phyloP scores from a whole-genome alignment of 305 asterid genomes.

The Withania somnifera region DNA sequence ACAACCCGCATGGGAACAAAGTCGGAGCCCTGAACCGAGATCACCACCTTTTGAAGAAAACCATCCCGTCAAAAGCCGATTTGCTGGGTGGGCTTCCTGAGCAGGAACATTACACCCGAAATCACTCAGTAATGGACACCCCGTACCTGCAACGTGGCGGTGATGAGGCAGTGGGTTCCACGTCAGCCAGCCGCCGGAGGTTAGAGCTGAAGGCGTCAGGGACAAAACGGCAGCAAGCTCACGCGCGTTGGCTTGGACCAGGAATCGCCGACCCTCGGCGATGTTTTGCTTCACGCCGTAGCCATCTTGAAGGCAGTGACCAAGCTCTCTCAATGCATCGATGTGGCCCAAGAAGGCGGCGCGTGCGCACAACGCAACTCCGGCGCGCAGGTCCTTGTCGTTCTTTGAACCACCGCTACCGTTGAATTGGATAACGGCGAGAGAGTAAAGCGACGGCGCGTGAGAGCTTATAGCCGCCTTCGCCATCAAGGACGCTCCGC shows the following conservation, averaged over 20 bases:
- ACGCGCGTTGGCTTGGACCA: constrained; percentile 81
- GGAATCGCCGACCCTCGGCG: constrained; percentile 64
- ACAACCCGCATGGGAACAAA: constrained; percentile 81
- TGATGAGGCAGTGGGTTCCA: constrained; percentile 34
- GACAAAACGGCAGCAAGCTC: constrained; percentile 57
- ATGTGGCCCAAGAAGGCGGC: constrained; percentile 74
- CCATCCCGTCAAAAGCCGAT: constrained; percentile 66
- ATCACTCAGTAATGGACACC: constrained; percentile 69
- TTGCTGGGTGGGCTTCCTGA: constrained; percentile 68
- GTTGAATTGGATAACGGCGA: constrained; percentile 75
- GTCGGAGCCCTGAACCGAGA: constrained; percentile 52
- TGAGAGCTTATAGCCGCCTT: constrained; percentile 79
- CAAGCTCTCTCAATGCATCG: constrained; percentile 87
- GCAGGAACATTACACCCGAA: constrained; percentile 83
- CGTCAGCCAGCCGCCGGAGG: constrained; percentile 45
- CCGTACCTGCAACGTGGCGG: constrained; percentile 32
- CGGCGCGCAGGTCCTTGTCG: constrained; percentile 74
- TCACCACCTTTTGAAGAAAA: constrained; percentile 20
- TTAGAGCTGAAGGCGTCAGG: constrained; percentile 30
- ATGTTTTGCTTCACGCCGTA: constrained; percentile 72
- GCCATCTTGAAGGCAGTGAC: constrained; percentile 90
- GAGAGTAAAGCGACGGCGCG: constrained; percentile 77
- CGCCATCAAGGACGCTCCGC: constrained; percentile 77
- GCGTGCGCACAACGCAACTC: constrained; percentile 78
- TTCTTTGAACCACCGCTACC: constrained; percentile 83